These are phyloP conservation scores for Rossbeevera mucosa DNA, from an alignment of 768 basidiomycete genomes.

Conservation along the genomic window DNA sequence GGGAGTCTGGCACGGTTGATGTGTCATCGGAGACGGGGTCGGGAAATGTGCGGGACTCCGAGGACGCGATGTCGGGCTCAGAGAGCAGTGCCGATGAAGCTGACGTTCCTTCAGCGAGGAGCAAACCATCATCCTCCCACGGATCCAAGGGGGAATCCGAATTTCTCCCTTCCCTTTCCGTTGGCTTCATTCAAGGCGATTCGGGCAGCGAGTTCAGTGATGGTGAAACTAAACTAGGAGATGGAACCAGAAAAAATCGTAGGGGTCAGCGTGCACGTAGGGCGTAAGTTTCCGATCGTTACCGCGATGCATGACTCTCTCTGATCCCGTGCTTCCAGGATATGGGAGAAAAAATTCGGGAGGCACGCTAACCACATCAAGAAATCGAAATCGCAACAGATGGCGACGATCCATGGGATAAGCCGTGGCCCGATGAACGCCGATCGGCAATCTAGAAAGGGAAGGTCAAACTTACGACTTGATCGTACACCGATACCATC, in stretches of 20 bases:
- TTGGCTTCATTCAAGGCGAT: constrained; percentile 78
- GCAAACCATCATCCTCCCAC: constrained; percentile 20
- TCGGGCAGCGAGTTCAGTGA: constrained; percentile 77
- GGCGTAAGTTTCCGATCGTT: constrained; percentile 58
- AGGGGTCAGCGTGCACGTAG: constrained; percentile 90
- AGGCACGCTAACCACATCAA: constrained; percentile 88
- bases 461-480: constrained; percentile 1
- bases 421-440: constrained; percentile 3
- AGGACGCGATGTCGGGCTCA: constrained; percentile 30
- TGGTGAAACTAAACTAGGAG: constrained; percentile 50
- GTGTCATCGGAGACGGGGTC: constrained; percentile 18
- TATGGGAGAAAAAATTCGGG: constrained; percentile 98
- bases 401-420: constrained; percentile 10
- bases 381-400: constrained; percentile 48
- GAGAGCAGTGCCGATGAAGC: constrained; percentile 22
- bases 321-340: constrained; percentile 43
- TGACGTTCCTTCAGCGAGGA: constrained; percentile 11
- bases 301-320: not conserved
- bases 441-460: constrained; percentile 19
- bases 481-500: not conserved
- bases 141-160: constrained; percentile 38
- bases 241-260: constrained; percentile 72
- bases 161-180: constrained; percentile 85
- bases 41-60: not conserved
- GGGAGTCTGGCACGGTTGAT: constrained; percentile 42